phyloP scores from a whole-genome alignment of 495 filamentous ascomycete genomes.

The Penicillium simplicissimum region DNA sequence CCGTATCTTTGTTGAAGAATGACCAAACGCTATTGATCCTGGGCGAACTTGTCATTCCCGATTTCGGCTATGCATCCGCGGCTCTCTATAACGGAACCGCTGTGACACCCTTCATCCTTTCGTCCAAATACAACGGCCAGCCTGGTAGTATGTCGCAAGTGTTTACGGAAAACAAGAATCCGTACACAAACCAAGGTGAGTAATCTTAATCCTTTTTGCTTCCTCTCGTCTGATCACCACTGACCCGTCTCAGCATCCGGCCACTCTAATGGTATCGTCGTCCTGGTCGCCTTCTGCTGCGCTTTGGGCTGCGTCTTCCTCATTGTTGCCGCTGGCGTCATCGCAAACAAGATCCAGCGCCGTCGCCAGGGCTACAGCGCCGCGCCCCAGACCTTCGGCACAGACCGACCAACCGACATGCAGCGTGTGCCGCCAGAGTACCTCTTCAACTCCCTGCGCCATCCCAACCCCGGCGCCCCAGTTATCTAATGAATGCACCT shows the following conservation, averaged over 20 bases:
- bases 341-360: slow-evolving; percentile 81
- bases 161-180: slow-evolving; percentile 73
- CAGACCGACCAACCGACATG: slow-evolving; percentile 73
- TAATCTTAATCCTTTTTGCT: slow-evolving; percentile 11
- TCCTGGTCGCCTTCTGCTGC: slow-evolving; percentile 89
- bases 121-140: slow-evolving; percentile 59
- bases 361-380: slow-evolving; percentile 84
- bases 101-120: slow-evolving; percentile 77
- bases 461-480: slow-evolving; percentile 40
- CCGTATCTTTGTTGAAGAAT: slow-evolving; percentile 60
- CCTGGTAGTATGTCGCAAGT: slow-evolving; percentile 74
- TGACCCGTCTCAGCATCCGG: slow-evolving; percentile 46
- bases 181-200: slow-evolving; percentile 58
- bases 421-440: slow-evolving; percentile 78
- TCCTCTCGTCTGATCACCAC: slow-evolving; percentile 17
- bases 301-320: slow-evolving; percentile 84
- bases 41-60: slow-evolving; percentile 71
- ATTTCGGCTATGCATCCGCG: slow-evolving; percentile 82
- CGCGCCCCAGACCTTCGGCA: slow-evolving; percentile 69
- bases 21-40: slow-evolving; percentile 77
- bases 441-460: slow-evolving; percentile 63
- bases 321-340: slow-evolving; percentile 79
- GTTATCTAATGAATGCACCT: slow-evolving; percentile 33
- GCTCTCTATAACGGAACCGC: slow-evolving; percentile 80
- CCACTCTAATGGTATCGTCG: slow-evolving; percentile 81